These are phyloP conservation scores for Scheffersomyces parashehatae DNA, from an alignment of 1,139 yeast genomes.

Conservation along the genomic window DNA sequence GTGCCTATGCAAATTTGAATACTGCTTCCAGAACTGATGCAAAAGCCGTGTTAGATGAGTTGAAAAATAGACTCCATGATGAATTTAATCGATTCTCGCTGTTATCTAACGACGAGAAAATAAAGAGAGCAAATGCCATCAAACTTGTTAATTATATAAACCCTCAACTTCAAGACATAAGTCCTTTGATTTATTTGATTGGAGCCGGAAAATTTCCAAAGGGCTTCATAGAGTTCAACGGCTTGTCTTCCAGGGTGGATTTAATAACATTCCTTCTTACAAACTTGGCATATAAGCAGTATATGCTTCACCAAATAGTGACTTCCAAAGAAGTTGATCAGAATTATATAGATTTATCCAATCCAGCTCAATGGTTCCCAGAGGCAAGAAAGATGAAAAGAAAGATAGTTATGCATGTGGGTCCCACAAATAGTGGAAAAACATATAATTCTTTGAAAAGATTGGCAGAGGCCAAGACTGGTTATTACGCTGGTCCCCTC, in stretches of 20 bases:
- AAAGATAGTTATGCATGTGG: slow-evolving; percentile 84
- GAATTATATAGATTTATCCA: slow-evolving; percentile 50
- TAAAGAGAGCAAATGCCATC: slow-evolving; percentile 1
- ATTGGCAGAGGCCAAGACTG: slow-evolving; percentile 68
- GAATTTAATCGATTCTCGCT: slow-evolving; percentile 5
- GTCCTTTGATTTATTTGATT: slow-evolving; percentile 20
- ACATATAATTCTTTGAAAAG: slow-evolving; percentile 79
- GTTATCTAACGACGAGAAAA: not conserved
- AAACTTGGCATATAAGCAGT: slow-evolving; percentile 25
- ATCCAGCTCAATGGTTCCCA: slow-evolving; percentile 89
- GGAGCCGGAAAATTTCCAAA: slow-evolving; percentile 20
- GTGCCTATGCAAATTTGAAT: slow-evolving; percentile 9
- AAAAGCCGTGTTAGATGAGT: slow-evolving; percentile 1
- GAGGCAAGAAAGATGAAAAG: slow-evolving; percentile 79
- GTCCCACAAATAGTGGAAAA: slow-evolving; percentile 98
- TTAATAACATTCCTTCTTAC: slow-evolving; percentile 21
- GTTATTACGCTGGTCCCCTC: slow-evolving; percentile 94
- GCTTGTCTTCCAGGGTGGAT: slow-evolving; percentile 17
- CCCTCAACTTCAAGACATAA: slow-evolving; percentile 26
- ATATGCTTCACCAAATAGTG: slow-evolving; percentile 15
- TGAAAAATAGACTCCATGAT: slow-evolving; percentile 2
- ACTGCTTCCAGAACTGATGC: slow-evolving; percentile 5
- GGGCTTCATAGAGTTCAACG: slow-evolving; percentile 17
- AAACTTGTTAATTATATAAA: slow-evolving; percentile 28
- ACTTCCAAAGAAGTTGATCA: slow-evolving; percentile 9